phyloP scores from a whole-genome alignment of 2,329 filamentous ascomycete species.

The Alternaria longipes region DNA sequence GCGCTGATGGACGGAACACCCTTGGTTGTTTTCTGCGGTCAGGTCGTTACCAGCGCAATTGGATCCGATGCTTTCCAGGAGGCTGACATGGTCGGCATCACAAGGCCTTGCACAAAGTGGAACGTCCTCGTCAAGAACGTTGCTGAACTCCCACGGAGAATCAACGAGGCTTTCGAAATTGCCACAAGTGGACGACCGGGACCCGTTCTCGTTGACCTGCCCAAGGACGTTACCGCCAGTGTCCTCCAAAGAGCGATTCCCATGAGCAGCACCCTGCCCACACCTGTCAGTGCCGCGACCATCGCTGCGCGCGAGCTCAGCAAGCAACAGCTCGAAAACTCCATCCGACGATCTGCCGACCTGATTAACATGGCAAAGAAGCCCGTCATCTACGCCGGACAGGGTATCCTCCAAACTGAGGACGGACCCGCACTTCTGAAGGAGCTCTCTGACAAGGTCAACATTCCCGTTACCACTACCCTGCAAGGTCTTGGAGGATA shows the following conservation, averaged over 20 bases:
- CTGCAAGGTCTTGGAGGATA: conserved; percentile 92
- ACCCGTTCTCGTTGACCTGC: conserved; percentile 92
- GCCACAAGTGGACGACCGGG: conserved; percentile 93
- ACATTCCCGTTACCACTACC: conserved; percentile 94
- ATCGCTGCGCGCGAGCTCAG: conserved; percentile 79
- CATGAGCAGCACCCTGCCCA: conserved; percentile 74
- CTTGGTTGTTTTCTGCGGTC: conserved; percentile 93
- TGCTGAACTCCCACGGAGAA: conserved; percentile 88
- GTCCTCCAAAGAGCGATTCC: conserved; percentile 86
- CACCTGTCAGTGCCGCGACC: conserved; percentile 85
- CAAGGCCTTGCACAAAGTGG: conserved; percentile 96
- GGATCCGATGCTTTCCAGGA: conserved; percentile 98
- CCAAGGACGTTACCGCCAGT: conserved; percentile 93
- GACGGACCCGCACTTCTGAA: conserved; percentile 82
- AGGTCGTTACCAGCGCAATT: conserved; percentile 89
- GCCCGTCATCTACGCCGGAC: conserved; percentile 93
- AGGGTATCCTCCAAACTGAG: conserved; percentile 82
- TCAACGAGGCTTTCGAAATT: conserved; percentile 98
- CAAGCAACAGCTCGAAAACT: conserved; percentile 74
- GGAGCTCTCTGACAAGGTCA: conserved; percentile 87
- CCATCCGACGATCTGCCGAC: conserved; percentile 79
- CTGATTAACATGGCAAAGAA: conserved; percentile 91
- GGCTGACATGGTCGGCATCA: conserved; percentile 93
- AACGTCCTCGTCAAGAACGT: conserved; percentile 98
- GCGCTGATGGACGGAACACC: conserved; percentile 95